A percentile compares a stretch with the other conserved stretches of the same genome.
phyloP scores from a whole-genome alignment of 805 yeast species.

The Metschnikowia vanudenii region DNA sequence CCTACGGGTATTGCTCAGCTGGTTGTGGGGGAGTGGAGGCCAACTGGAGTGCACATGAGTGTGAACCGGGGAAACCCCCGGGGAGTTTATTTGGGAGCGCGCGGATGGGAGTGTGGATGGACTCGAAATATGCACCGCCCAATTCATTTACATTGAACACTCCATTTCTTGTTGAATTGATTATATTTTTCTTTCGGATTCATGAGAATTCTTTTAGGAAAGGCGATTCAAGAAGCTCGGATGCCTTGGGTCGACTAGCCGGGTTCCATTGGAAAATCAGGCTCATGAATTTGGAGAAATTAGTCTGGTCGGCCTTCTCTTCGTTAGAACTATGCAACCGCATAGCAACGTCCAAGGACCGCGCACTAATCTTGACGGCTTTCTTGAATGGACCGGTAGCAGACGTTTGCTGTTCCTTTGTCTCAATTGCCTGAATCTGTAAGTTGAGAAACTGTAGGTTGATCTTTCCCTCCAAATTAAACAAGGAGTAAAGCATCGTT shows the following conservation, averaged over 20 bases:
- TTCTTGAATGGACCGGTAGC: slow-evolving; percentile 18
- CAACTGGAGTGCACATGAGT: not conserved
- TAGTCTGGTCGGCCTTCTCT: slow-evolving; percentile 12
- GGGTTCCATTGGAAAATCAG: slow-evolving; percentile 39
- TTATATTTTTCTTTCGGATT: too few species aligned
- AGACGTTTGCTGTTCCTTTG: slow-evolving; percentile 3
- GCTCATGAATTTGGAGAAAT: slow-evolving; percentile 29
- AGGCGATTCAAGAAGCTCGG: slow-evolving; percentile 10
- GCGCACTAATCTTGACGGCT: slow-evolving; percentile 29
- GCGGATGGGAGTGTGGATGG: too few species aligned
- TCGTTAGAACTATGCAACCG: slow-evolving; percentile 20
- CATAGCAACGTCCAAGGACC: slow-evolving; percentile 30
- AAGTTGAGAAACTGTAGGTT: slow-evolving; percentile 34
- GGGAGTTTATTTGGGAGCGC: too few species aligned
- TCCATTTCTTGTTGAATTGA: too few species aligned
- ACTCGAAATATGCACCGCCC: too few species aligned
- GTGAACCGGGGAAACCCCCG: not conserved
- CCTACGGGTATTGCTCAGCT: not conserved
- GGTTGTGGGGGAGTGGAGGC: not conserved
- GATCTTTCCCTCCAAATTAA: slow-evolving; percentile 39
- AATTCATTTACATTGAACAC: too few species aligned
- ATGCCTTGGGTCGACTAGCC: slow-evolving; percentile 14
- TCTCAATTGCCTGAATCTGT: slow-evolving; percentile 20
- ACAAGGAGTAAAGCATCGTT: slow-evolving; percentile 37
- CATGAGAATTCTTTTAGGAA: slow-evolving; percentile 2